Conservation (phyloP, 768 basidiomycete species). For the Scleroderma bovista region DNA sequence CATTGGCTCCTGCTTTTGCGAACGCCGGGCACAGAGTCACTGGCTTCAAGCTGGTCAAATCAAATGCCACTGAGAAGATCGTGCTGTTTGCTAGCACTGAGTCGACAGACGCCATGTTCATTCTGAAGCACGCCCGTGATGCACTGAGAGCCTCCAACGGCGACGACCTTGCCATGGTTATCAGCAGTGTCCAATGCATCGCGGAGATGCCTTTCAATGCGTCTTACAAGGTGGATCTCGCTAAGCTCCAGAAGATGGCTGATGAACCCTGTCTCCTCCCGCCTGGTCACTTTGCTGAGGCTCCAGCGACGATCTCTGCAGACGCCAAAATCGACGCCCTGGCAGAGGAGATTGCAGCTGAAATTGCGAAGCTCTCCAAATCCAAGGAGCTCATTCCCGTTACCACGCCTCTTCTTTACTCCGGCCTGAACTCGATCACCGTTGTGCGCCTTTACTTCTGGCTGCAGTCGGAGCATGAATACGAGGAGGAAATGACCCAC, state of each 20-base stretch:
- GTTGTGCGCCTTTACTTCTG: slow-evolving; percentile 27
- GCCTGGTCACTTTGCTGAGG: slow-evolving; percentile 14
- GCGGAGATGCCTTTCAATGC: slow-evolving; percentile 27
- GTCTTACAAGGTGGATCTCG: slow-evolving; percentile 27
- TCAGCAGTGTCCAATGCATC: slow-evolving; percentile 20
- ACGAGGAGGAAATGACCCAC: slow-evolving; percentile 22
- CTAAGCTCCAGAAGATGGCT: slow-evolving; percentile 21
- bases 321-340: slow-evolving; percentile 15
- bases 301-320: not conserved
- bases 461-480: slow-evolving; percentile 30
- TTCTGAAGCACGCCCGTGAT: slow-evolving; percentile 21
- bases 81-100: slow-evolving; percentile 19
- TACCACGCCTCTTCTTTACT: slow-evolving; percentile 28
- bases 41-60: slow-evolving; percentile 26
- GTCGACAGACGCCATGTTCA: slow-evolving; percentile 12
- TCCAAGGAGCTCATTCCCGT: slow-evolving; percentile 20
- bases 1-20: slow-evolving; percentile 19
- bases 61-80: slow-evolving; percentile 19
- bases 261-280: slow-evolving; percentile 10
- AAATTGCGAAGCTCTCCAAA: slow-evolving; percentile 27
- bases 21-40: slow-evolving; percentile 13
- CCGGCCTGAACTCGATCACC: slow-evolving; percentile 29
- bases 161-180: slow-evolving; percentile 18
- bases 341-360: slow-evolving; percentile 30
- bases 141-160: slow-evolving; percentile 11